Base-by-base conservation (phyloP, 108 stramenopile species). In the Asterionellopsis glacialis region DNA sequence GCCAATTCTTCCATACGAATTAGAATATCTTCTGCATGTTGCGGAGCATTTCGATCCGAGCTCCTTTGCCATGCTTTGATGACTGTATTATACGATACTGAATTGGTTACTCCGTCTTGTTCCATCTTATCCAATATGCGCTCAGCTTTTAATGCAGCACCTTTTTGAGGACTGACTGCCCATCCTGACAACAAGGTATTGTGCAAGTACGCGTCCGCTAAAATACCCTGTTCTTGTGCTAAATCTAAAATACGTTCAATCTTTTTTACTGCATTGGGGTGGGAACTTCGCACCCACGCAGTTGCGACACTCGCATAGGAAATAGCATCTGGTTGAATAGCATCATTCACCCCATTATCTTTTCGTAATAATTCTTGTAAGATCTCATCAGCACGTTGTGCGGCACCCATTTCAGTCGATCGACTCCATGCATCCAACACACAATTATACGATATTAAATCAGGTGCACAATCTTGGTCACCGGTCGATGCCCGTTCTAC, bases 1-100 rank as follows among this genome's bases (percentile, higher is more conserved):
- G 40, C 56, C 15, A 41, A 22, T 9, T 19, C 26, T 51, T 86
- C 84, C 91, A 93, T 88, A 61, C 74, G 80, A 22, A 82, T 84
- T n/a, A 93, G 73, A 33, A 93, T 45, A 2, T 80, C 57, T 51
- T 89, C 88, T 10, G 91, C 91, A 50, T 78, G 75, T 33, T 82
- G 80, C 6, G 91, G 88, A 2, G 85, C 88, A 51, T 77, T 78
- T 51, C 71, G 73, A 41, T 87, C 80, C 43, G 82, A 76, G 48
- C 86, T 79, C 55, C 86, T 87, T 55, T 84, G 84, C 55, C 80
- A 88, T 18, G 88, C 80, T 59, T 89, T 85, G 67, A 93, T 88
- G 44, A 93, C 91, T 22, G 90, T 84, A 47, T 86, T 86, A 72
- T 92, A 92, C 15, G 90, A 85, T 45, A 88, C 87, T 4, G 84